Percentiles rank a stretch among this genome's conserved stretches.
Evolutionary conservation across 352 stramenopile species (phyloP).

Genomic region (Globisporangium megalacanthum): DNA sequence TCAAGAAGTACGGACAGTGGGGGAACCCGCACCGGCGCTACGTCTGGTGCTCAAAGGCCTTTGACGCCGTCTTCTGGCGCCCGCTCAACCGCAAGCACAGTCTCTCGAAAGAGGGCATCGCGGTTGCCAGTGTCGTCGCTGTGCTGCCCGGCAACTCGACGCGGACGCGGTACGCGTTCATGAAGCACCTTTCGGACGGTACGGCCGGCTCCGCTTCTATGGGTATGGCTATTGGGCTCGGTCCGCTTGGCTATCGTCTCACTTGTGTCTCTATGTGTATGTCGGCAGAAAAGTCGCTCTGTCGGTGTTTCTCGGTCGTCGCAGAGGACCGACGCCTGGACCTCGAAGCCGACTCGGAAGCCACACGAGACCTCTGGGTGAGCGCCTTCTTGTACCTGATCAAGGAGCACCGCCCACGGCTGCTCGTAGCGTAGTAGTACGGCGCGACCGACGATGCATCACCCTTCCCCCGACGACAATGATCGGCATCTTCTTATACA

Average conservation of each 20-base stretch:
- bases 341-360: slow-evolving; percentile 66
- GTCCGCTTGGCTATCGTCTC: too few species aligned
- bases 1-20: slow-evolving; percentile 77
- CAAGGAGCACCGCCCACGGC: slow-evolving; percentile 37
- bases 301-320: slow-evolving; percentile 60
- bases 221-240: neutral
- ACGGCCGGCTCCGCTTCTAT: neutral
- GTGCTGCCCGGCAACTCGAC: slow-evolving; percentile 55
- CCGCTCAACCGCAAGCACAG: slow-evolving; percentile 65
- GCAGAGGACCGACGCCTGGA: slow-evolving; percentile 59
- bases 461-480: too few species aligned
- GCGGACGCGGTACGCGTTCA: slow-evolving; percentile 64
- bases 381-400: slow-evolving; percentile 46
- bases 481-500: too few species aligned
- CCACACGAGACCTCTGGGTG: slow-evolving; percentile 57
- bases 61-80: slow-evolving; percentile 58
- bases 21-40: slow-evolving; percentile 67
- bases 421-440: slow-evolving; percentile 44
- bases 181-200: slow-evolving; percentile 74
- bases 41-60: slow-evolving; percentile 66
- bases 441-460: slow-evolving; percentile 4
- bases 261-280: slow-evolving; percentile 1
- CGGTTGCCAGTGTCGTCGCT: slow-evolving; percentile 34
- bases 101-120: slow-evolving; percentile 49
- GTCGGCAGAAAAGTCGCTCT: slow-evolving; percentile 52